A percentile compares a stretch with the other conserved stretches of the same genome.
These are phyloP conservation scores for Wickerhamomyces bisporus DNA, from an alignment of 805 yeast genomes.

Conservation along the genomic window DNA sequence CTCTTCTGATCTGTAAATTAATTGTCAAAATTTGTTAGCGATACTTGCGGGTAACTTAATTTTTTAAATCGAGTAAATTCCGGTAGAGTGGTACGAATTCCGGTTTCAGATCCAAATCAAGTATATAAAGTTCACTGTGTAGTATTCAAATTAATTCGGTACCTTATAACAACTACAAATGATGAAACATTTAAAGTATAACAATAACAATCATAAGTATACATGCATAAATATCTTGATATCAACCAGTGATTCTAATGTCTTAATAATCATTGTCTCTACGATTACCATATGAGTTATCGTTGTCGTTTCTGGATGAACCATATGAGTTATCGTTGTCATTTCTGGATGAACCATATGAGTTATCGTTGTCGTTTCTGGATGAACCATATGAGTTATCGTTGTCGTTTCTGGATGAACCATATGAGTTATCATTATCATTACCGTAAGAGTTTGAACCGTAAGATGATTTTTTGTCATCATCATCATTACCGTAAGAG, in stretches of 20 bases:
- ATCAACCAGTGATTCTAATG: background rate
- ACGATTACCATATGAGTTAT: no score
- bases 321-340: slow-evolving; percentile 23
- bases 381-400: slow-evolving; percentile 2
- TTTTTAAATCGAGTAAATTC: no score
- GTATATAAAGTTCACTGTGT: no score
- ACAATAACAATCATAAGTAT: no score
- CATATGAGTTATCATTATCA: slow-evolving; percentile 22
- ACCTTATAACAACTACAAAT: no score
- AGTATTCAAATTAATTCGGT: no score
- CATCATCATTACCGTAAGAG: no score
- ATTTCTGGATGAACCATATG: slow-evolving; percentile 21
- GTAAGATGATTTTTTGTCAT: slow-evolving; percentile 3
- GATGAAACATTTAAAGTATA: no score
- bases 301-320: slow-evolving; percentile 14
- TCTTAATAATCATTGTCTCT: background rate
- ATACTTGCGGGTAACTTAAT: no score
- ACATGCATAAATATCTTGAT: background rate
- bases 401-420: slow-evolving; percentile 13
- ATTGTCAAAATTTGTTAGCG: no score
- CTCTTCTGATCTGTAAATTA: background rate
- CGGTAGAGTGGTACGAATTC: no score
- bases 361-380: slow-evolving; percentile 3
- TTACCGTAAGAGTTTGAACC: slow-evolving; percentile 18
- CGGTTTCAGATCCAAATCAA: no score